Base-by-base conservation (phyloP, 257 asterid genomes). In the Catharanthus roseus region DNA sequence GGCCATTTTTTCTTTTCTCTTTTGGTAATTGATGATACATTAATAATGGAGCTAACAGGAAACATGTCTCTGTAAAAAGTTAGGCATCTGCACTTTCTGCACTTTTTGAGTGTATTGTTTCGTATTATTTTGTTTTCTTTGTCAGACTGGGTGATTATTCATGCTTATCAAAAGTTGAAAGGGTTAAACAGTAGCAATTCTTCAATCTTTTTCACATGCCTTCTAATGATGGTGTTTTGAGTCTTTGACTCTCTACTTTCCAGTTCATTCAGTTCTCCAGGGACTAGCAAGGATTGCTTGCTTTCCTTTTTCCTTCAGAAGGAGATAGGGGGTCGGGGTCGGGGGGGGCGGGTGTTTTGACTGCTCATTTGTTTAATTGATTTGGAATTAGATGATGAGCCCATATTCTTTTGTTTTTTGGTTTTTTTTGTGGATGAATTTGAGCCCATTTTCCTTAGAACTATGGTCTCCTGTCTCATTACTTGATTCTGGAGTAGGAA, bases 131-230 rank as follows among this genome's bases (percentile, higher is more conserved):
- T 41, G 77, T 73, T 76, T 77, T 73, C 65, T 75, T 64, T 75
- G 87, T 82, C 83, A 75, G 81, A 56, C 38, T 68, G 66, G 71
- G 72, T 38, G 42, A 8, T 38, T 3, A 8, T 3, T 70, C 68
- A 28, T 69, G 70, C 74, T 65, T 80, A 73, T 26, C 72, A 45
- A 77, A 86, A 82, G 79, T 68, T 68, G 66, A 66, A 81, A 56
- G 70, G 70, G 45, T 65, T 39, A 51, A 69, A 70, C 10, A 34
- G 31, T 34, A 34, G 31, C 72, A 79, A 18, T 34, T 62, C 88
- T 89, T 74, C 79, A 67, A 76, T 65, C 82, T 82, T 77, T 3
- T 77, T 70, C 96, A 86, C 89, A 79, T 83, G 89, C 60, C 49
- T 67, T 60, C 75, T 51, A 73, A 85, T 85, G 71, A 83, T 85